Percentiles rank a stretch among this genome's conserved stretches.
These are phyloP conservation scores for Blastobotrys proliferans DNA, from an alignment of 1,139 yeast genomes.

Conservation along the genomic window DNA sequence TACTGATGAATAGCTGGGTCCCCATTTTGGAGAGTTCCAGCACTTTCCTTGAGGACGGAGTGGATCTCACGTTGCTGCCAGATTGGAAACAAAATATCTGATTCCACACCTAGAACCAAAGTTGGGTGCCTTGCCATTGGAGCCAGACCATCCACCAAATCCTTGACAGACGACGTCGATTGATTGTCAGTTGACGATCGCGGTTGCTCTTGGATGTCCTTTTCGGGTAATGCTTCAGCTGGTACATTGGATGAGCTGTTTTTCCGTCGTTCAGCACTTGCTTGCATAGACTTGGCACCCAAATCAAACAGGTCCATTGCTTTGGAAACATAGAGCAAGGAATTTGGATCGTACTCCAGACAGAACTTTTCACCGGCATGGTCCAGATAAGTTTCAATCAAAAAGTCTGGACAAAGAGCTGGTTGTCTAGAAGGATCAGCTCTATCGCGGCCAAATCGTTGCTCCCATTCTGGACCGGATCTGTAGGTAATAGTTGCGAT, in stretches of 20 bases:
- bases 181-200: conserved; percentile 23
- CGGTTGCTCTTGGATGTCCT: conserved; percentile 54
- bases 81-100: conserved; percentile 86
- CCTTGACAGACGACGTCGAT: conserved; percentile 32
- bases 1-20: conserved; percentile 43
- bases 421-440: conserved; percentile 78
- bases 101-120: conserved; percentile 83
- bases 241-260: conserved; percentile 19
- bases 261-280: conserved; percentile 41
- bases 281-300: conserved; percentile 47
- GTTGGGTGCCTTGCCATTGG: conserved; percentile 62
- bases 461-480: conserved; percentile 97
- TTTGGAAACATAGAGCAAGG: conserved; percentile 78
- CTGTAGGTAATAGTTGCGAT: conserved; percentile 92
- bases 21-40: conserved; percentile 30
- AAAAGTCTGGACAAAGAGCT: conserved; percentile 86
- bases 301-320: conserved; percentile 94
- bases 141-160: conserved; percentile 61
- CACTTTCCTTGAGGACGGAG: conserved; percentile 49
- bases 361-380: conserved; percentile 96
- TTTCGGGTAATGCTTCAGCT: conserved; percentile 44
- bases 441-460: conserved; percentile 81
- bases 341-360: conserved; percentile 85
- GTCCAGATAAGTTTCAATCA: conserved; percentile 87
- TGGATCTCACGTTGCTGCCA: conserved; percentile 91